phyloP scores from a whole-genome alignment of 768 basidiomycete species.

The Mycena polygramma region DNA sequence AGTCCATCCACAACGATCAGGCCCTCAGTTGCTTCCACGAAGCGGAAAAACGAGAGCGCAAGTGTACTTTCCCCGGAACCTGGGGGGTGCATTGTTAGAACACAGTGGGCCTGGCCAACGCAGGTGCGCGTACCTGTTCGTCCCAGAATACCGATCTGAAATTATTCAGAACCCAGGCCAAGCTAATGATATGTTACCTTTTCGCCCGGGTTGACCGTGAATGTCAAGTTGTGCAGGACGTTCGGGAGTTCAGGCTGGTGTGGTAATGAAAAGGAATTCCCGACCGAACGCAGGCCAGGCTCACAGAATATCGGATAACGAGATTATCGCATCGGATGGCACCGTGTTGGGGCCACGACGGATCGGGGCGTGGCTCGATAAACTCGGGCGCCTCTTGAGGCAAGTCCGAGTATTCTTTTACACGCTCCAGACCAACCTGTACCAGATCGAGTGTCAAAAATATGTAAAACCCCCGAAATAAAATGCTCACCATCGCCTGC shows the following conservation, averaged over 20 bases:
- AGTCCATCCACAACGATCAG: slow-evolving; percentile 72
- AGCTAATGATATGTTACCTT: slow-evolving; percentile 60
- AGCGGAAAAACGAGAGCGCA: slow-evolving; percentile 89
- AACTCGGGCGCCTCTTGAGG: slow-evolving; percentile 84
- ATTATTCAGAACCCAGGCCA: neutral
- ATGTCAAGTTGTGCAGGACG: slow-evolving; percentile 84
- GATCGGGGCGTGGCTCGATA: slow-evolving; percentile 82
- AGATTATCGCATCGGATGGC: slow-evolving; percentile 79
- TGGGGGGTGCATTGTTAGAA: no score
- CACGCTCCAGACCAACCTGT: slow-evolving; percentile 86
- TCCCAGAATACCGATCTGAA: slow-evolving; percentile 76
- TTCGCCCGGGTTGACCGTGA: slow-evolving; percentile 80
- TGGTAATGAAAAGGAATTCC: neutral
- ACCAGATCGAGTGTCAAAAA: slow-evolving; percentile 9
- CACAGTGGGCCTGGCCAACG: no score
- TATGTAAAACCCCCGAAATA: neutral
- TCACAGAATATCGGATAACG: slow-evolving; percentile 81
- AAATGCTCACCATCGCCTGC: slow-evolving; percentile 84
- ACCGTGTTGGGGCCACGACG: slow-evolving; percentile 82
- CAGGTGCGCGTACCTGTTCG: slow-evolving; percentile 32
- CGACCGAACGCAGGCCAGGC: slow-evolving; percentile 40
- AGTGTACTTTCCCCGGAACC: slow-evolving; percentile 86
- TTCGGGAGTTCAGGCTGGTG: slow-evolving; percentile 85
- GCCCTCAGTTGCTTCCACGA: slow-evolving; percentile 78
- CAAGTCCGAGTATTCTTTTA: slow-evolving; percentile 92